Evolutionary conservation across 768 basidiomycete species (phyloP), one percentile per base, ranked within the genome.

Genomic region (Collybiopsis confluens): DNA sequence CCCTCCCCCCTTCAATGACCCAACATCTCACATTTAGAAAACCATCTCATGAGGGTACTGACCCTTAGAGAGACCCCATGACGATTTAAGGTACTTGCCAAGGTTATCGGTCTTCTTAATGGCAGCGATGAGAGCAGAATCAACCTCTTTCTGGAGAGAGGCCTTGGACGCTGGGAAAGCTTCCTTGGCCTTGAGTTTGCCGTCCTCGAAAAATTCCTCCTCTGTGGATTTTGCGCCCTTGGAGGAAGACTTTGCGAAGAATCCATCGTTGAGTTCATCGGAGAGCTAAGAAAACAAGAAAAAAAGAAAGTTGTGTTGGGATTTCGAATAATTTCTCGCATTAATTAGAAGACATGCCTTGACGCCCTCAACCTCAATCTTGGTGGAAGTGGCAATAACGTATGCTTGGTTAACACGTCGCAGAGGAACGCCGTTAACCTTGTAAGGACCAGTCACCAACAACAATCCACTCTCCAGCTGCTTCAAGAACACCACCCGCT

Each of bases 321-420:
- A 56, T 41, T 27, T 33, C 30, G n/a, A 20, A 48, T 23, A 36
- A 36, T 21, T 15, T 16, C 23, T 20, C 3, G 37, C 21, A n/a
- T 1, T 18, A 8, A 11, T 59, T 2, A 43, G 42, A 44, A 33
- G 53, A 51, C 58, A 42, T 49, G 24, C 93, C 77, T 82, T 81
- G 69, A 90, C 75, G 54, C 75, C 80, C 24, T 75, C 79, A 54
- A 98, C 70, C 60, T 96, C 90, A 61, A 98, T 73, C 75, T 87
- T 92, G 62, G 97, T 98, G 54, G 94, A 94, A 55, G 97, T 99
- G 55, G 96, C 92, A 66, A 99, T 98, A 58, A 95, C 93, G 70
- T 99, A 99, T 52, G 97, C 93, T 78, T 98, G 96, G 79, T 94
- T 96, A 56, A 99, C 94, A 71, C 97, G 85, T 71, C 95, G 83